These are phyloP conservation scores for Hypoxylon sp. DNA, from an alignment of 2,329 filamentous ascomycete genomes.

Conservation along the genomic window DNA sequence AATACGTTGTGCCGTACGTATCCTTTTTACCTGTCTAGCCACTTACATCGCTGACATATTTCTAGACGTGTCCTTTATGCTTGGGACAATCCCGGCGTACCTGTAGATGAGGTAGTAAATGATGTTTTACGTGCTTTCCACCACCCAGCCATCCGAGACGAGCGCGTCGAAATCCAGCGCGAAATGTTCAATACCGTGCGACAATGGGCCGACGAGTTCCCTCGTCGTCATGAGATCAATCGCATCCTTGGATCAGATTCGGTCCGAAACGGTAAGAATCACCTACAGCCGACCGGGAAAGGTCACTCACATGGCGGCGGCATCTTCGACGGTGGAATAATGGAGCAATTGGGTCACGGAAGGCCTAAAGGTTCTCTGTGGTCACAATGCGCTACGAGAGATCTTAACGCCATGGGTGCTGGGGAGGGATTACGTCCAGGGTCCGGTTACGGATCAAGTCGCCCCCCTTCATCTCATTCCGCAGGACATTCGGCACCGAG, in stretches of 20 bases:
- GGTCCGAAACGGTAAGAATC: constrained; percentile 86
- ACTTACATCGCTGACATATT: constrained; percentile 42
- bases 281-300: constrained; percentile 62
- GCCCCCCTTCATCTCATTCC: constrained; percentile 52
- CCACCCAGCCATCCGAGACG: constrained; percentile 85
- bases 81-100: constrained; percentile 88
- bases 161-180: constrained; percentile 81
- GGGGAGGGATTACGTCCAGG: constrained; percentile 55
- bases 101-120: constrained; percentile 84
- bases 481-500: constrained; percentile 49
- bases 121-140: constrained; percentile 90
- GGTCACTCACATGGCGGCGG: constrained; percentile 61
- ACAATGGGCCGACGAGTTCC: constrained; percentile 80
- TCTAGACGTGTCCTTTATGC: constrained; percentile 83
- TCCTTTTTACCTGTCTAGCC: not conserved
- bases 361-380: constrained; percentile 72
- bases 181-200: constrained; percentile 91
- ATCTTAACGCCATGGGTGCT: constrained; percentile 68
- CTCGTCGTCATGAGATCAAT: constrained; percentile 77
- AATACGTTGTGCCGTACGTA: constrained; percentile 84
- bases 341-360: constrained; percentile 65
- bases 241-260: constrained; percentile 84
- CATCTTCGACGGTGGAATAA: constrained; percentile 54
- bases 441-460: constrained; percentile 54
- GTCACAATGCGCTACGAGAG: constrained; percentile 71